Base-by-base conservation (phyloP, 225 moss, liverwort and hornwort species). In the Bryoerythrophyllum caledonicum region DNA sequence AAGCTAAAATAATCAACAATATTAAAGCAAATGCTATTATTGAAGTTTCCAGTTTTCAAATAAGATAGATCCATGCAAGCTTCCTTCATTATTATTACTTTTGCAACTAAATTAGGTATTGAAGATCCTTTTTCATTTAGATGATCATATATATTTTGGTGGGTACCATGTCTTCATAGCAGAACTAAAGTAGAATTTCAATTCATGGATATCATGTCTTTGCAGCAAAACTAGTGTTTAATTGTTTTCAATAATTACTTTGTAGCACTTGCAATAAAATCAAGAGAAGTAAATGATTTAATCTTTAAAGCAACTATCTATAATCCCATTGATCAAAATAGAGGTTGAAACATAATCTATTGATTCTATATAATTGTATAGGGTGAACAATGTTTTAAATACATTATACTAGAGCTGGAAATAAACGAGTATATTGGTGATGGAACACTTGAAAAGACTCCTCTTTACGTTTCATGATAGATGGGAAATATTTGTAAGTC, bases 401-500 rank as follows among this genome's bases (percentile, higher is more conserved):
- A 58, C 5, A 0, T 8, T 8, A 10, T 10, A 56, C 4, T 7
- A 63, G 49, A 80, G 17, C 21, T 69, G 14, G 49, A 68, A 54
- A 60, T 0, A 1, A n/a, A 54, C 10, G 59, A 32, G n/a, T 23
- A 2, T 60, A 0, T 71, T 56, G 61, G 69, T 78, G 65, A 81
- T 84, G 78, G 84, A 3, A 74, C 37, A 70, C 38, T 71, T 74
- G 32, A 6, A 59, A 71, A 67, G 40, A 8, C 3, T 67, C 13
- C 2, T 78, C 38, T 66, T 71, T 10, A 66, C 34, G 58, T 60
- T 37, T 63, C 10, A 72, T 72, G 43, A 78, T 72, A 85, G 79
- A 81, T 85, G 82, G 81, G 85, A 82, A 68, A 72, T 46, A 60
- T 82, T 79, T 85, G 82, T 85, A 64, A 85, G 71, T 34, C 1